Percentiles rank a stretch among this genome's conserved stretches.
These are phyloP conservation scores for Aureobasidium sp. DNA, from an alignment of 2,329 filamentous ascomycete species.

Conservation along the genomic window DNA sequence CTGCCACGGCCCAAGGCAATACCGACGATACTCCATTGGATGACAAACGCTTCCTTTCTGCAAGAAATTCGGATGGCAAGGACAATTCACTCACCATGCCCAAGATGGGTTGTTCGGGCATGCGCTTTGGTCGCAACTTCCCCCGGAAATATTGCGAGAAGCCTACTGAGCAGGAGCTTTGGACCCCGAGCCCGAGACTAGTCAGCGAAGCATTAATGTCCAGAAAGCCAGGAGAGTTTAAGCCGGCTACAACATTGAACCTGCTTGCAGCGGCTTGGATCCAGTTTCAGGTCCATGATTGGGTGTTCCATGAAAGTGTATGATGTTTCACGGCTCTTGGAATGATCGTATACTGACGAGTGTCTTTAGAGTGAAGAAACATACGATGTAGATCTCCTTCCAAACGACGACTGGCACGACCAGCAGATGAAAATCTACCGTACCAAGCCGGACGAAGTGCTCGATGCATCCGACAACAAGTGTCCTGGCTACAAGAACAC, in stretches of 20 bases:
- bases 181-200: conserved; percentile 37
- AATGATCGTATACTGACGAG: not conserved
- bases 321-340: too few species aligned
- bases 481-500: conserved; percentile 36
- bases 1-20: conserved; percentile 31
- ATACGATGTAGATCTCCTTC: conserved; percentile 27
- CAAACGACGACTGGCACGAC: conserved; percentile 28
- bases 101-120: conserved; percentile 38
- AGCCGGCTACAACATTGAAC: conserved; percentile 39
- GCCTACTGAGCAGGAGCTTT: conserved; percentile 35
- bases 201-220: conserved; percentile 37
- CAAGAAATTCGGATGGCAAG: conserved; percentile 38
- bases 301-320: conserved; percentile 19
- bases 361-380: not conserved
- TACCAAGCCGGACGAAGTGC: conserved; percentile 29
- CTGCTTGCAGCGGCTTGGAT: conserved; percentile 43
- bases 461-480: conserved; percentile 30
- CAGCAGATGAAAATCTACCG: conserved; percentile 31
- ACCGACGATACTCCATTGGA: conserved; percentile 23
- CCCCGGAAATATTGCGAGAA: conserved; percentile 29
- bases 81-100: conserved; percentile 36
- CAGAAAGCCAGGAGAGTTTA: conserved; percentile 31
- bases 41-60: conserved; percentile 27
- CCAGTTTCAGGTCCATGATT: conserved; percentile 42
- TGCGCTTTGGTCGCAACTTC: conserved; percentile 41